Evolutionary conservation across 371 early-diverging fungal species (phyloP).

Genomic region (Rhizopus sp.): DNA sequence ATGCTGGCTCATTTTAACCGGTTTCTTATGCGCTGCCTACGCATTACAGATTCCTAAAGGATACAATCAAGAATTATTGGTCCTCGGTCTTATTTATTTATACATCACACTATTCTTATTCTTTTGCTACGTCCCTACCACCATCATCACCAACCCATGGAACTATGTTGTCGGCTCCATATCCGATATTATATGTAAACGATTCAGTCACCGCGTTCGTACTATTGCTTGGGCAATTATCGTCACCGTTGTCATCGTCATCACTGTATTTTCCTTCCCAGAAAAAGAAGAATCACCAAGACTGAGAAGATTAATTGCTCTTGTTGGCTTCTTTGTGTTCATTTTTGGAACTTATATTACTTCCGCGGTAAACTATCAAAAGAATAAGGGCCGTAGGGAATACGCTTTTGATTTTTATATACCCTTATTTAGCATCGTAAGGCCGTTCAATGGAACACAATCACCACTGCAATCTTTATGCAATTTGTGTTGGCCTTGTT

Average conservation of each 20-base stretch:
- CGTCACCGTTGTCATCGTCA: constrained; percentile 46
- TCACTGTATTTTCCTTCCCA: constrained; percentile 55
- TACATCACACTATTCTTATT: constrained; percentile 27
- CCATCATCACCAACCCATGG: constrained; percentile 28
- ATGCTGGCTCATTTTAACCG: constrained; percentile 28
- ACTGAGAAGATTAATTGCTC: constrained; percentile 67
- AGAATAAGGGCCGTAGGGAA: not conserved
- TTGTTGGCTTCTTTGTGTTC: constrained; percentile 68
- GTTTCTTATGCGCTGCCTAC: constrained; percentile 28
- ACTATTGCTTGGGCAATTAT: constrained; percentile 25
- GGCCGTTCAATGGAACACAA: constrained; percentile 73
- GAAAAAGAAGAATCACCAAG: constrained; percentile 56
- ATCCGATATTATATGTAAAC: not conserved
- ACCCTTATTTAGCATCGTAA: constrained; percentile 42
- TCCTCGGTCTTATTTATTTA: constrained; percentile 35
- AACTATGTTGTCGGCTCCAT: not conserved
- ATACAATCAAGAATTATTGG: constrained; percentile 30
- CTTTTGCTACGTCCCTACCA: constrained; percentile 34
- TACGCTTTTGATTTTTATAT: too few species aligned
- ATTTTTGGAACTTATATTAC: constrained; percentile 43
- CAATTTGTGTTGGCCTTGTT: constrained; percentile 81
- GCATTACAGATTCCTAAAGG: constrained; percentile 36
- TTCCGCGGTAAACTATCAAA: constrained; percentile 49
- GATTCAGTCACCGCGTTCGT: constrained; percentile 9
- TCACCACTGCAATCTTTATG: constrained; percentile 67